phyloP scores from a whole-genome alignment of 1,284 basidiomycete species.

The Fomitopsis palustris region DNA sequence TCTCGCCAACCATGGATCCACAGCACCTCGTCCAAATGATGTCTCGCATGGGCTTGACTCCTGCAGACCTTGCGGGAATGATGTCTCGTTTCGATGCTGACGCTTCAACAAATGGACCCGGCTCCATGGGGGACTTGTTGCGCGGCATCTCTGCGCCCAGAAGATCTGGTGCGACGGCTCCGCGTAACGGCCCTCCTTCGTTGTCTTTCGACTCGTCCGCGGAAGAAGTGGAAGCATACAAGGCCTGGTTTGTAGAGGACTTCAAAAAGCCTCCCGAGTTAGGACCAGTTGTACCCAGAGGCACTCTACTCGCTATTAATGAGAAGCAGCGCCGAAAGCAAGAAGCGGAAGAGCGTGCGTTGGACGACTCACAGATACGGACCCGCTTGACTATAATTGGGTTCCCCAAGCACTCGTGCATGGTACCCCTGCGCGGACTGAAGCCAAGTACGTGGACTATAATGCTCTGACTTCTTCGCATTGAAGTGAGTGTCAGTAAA shows the following conservation, averaged over 20 bases:
- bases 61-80: not conserved
- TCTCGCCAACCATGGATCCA: not conserved
- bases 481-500: not conserved
- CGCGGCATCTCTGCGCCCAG: not conserved
- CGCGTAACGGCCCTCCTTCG: not conserved
- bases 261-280: not conserved
- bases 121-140: not conserved
- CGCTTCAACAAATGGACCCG: not conserved
- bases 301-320: not conserved
- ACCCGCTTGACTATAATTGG: not conserved
- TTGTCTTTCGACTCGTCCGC: not conserved
- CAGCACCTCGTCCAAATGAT: not conserved
- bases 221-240: not conserved
- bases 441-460: not conserved
- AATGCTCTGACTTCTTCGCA: not conserved
- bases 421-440: not conserved
- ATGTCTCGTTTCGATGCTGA: not conserved
- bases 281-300: not conserved
- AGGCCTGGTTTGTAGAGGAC: not conserved
- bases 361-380: not conserved
- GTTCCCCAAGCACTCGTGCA: conserved; percentile 1
- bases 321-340: not conserved
- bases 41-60: not conserved
- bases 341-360: not conserved
- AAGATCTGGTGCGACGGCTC: not conserved